These are phyloP conservation scores for Penicillium silybi DNA, from an alignment of 495 filamentous ascomycete species.

Conservation along the genomic window DNA sequence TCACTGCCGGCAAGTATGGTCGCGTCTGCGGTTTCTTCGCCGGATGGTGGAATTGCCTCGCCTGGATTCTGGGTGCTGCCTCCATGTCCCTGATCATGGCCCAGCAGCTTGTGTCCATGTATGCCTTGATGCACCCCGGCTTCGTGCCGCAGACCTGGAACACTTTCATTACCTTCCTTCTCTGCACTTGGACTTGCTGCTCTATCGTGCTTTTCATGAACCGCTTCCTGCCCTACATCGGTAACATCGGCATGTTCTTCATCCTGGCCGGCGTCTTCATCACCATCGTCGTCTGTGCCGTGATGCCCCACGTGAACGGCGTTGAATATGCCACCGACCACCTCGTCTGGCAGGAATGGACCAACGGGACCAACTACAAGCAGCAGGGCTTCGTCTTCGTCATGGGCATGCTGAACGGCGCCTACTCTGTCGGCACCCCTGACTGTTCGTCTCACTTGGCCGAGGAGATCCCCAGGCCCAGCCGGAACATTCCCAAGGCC, in stretches of 20 bases:
- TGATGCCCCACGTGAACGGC: conserved; percentile 59
- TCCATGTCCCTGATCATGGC: conserved; percentile 65
- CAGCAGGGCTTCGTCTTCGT: conserved; percentile 74
- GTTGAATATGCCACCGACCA: conserved; percentile 48
- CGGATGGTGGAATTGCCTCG: conserved; percentile 76
- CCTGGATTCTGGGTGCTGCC: conserved; percentile 63
- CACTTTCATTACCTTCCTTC: conserved; percentile 65
- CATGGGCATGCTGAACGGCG: conserved; percentile 78
- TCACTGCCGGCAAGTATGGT: conserved; percentile 69
- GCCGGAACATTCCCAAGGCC: conserved; percentile 48
- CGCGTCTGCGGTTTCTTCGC: conserved; percentile 71
- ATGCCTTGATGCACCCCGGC: conserved; percentile 63
- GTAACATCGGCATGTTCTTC: conserved; percentile 64
- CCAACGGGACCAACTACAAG: conserved; percentile 64
- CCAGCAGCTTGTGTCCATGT: conserved; percentile 67
- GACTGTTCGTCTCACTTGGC: conserved; percentile 74
- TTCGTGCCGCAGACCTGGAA: conserved; percentile 66
- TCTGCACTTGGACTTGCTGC: conserved; percentile 64
- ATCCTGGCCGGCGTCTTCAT: conserved; percentile 65
- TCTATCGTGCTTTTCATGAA: conserved; percentile 67
- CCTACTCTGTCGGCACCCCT: conserved; percentile 79
- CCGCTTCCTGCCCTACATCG: conserved; percentile 59
- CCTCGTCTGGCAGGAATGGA: conserved; percentile 62
- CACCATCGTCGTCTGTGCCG: conserved; percentile 68
- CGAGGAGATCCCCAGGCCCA: conserved; percentile 69